Evolutionary conservation across 257 asterid species (phyloP), one percentile per base, ranked within the genome.

Genomic region (Avicennia marina): DNA sequence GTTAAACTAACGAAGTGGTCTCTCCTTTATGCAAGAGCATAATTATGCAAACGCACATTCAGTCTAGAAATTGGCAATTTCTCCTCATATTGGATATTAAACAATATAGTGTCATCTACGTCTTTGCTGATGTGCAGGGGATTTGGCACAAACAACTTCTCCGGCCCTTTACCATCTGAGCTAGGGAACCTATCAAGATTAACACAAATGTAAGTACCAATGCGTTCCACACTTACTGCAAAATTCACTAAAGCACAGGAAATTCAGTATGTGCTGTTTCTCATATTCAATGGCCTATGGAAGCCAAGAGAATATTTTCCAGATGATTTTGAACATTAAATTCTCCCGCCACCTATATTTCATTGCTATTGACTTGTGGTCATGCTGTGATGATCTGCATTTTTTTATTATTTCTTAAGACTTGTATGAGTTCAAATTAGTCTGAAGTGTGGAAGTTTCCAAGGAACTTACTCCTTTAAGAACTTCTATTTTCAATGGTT

Each of bases 161-260:
- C 95, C 55, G 95, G 95, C 20, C 67, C 94, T 67, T 67, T 90
- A 50, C 97, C 94, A 53, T 24, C 74, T 18, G 86, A 71, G 64
- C 81, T 90, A 26, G 97, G 97, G 64, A 73, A 56, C 69, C 71
- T 86, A 65, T 26, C 81, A 53, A 72, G 51, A 57, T 62, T 90
- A 38, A 59, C 68, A 11, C 80, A 78, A 42, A 12, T 89, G 97
- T 89, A 66, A 74, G 82, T 68, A n/a, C 46, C 39, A 33, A 40
- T 13, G 38, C 59, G 36, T 25, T 65, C 27, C 25, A 17, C 26
- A 18, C 7, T 34, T 20, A 6, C 39, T 13, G 20, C 21, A 26
- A 25, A 47, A 32, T 21, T 11, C 17, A 25, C 4, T 24, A 1
- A n/a, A 40, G 17, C 43, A 52, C 9, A 19, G 33, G n/a, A 36